Evolutionary conservation across 2,329 filamentous ascomycete genomes (phyloP).

Genomic region (Aurifilum marmelostoma): DNA sequence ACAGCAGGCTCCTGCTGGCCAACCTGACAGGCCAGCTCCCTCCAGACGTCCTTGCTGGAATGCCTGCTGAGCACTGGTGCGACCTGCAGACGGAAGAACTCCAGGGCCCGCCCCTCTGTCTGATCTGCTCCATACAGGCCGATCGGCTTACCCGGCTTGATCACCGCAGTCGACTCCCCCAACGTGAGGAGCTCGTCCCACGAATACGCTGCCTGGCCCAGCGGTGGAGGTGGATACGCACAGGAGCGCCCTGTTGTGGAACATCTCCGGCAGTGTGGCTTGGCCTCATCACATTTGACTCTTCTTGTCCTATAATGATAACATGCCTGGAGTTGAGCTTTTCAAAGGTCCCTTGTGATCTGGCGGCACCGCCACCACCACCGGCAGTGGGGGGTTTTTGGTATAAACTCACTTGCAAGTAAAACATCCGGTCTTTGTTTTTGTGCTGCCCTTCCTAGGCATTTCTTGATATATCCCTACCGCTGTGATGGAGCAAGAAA

Average conservation of each 20-base stretch:
- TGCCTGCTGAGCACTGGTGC: slow-evolving; percentile 47
- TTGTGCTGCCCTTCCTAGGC: slow-evolving; percentile 26
- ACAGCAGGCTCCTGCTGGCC: slow-evolving; percentile 50
- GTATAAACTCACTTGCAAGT: slow-evolving; percentile 28
- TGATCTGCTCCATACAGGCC: slow-evolving; percentile 5
- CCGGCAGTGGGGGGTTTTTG: background rate
- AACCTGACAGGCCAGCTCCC: slow-evolving; percentile 48
- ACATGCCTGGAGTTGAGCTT: background rate
- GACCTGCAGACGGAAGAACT: slow-evolving; percentile 45
- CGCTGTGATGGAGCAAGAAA: background rate
- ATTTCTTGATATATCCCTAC: background rate
- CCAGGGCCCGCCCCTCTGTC: slow-evolving; percentile 24
- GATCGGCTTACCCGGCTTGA: background rate
- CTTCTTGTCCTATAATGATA: slow-evolving; percentile 30
- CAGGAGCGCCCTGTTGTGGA: slow-evolving; percentile 30
- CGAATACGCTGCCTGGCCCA: slow-evolving; percentile 25
- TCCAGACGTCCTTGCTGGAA: slow-evolving; percentile 49
- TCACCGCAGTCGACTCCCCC: background rate
- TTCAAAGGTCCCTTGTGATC: background rate
- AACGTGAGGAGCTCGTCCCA: slow-evolving; percentile 22
- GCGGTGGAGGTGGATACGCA: slow-evolving; percentile 27
- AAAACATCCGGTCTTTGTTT: slow-evolving; percentile 26
- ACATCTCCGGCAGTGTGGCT: slow-evolving; percentile 32
- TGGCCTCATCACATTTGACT: slow-evolving; percentile 34
- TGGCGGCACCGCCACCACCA: slow-evolving; percentile 4